Conservation (phyloP, 2,329 filamentous ascomycete species). For the Botryotinia calthae region DNA sequence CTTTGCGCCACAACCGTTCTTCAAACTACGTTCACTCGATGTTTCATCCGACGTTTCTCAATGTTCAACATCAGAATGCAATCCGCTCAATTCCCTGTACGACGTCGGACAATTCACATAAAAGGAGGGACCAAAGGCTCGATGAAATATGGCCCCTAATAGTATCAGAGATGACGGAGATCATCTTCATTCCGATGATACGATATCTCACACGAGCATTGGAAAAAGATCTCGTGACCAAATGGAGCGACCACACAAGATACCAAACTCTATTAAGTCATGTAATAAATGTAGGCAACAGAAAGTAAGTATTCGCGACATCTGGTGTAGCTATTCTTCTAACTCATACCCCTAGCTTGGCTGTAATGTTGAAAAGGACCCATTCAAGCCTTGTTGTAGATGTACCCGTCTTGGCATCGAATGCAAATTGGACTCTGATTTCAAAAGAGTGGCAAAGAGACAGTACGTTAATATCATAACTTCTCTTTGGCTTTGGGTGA, state of each 20-base stretch:
- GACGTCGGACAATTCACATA: background rate
- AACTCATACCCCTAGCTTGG: slow-evolving; percentile 49
- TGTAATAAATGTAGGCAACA: slow-evolving; percentile 61
- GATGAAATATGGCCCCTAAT: slow-evolving; percentile 5
- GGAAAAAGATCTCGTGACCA: slow-evolving; percentile 20
- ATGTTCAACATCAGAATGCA: slow-evolving; percentile 5
- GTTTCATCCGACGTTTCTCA: background rate
- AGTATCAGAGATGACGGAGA: slow-evolving; percentile 9
- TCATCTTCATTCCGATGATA: slow-evolving; percentile 13
- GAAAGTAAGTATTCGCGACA: slow-evolving; percentile 50
- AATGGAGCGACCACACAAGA: slow-evolving; percentile 10
- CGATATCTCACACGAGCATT: slow-evolving; percentile 1
- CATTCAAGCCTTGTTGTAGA: slow-evolving; percentile 59
- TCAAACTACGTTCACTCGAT: background rate
- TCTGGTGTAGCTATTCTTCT: slow-evolving; percentile 1
- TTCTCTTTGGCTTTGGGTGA: too few relatives aligned
- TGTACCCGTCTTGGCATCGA: slow-evolving; percentile 61
- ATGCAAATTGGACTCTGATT: slow-evolving; percentile 67
- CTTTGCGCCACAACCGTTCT: background rate
- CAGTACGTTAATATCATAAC: background rate
- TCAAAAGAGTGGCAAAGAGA: slow-evolving; percentile 62
- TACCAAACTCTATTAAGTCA: slow-evolving; percentile 19
- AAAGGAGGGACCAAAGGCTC: background rate
- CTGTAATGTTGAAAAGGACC: slow-evolving; percentile 65
- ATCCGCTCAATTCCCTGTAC: background rate